Conservation (phyloP, 345 rosid species). For the Lenwebbia sp. region DNA sequence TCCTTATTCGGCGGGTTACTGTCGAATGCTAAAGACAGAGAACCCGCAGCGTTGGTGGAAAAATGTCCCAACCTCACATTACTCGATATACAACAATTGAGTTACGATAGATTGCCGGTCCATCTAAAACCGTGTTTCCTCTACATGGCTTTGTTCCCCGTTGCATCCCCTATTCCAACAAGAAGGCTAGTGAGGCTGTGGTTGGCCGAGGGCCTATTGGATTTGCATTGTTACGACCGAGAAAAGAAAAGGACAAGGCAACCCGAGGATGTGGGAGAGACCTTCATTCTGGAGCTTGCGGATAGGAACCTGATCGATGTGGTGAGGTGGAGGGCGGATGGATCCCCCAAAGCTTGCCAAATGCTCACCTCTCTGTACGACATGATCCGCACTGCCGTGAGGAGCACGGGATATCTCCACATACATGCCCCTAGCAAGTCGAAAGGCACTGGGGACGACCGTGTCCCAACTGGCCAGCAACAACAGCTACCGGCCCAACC, state of each 20-base stretch:
- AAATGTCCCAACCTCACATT: background rate
- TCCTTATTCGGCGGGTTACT: background rate
- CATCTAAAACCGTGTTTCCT: conserved; percentile 9
- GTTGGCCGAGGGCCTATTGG: conserved; percentile 11
- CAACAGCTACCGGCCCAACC: background rate
- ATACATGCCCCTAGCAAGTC: background rate
- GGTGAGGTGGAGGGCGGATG: conserved; percentile 2
- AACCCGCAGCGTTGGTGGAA: background rate
- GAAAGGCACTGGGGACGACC: rapidly evolving
- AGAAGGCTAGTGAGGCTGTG: conserved; percentile 14
- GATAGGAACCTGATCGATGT: conserved; percentile 5
- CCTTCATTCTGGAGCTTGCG: conserved; percentile 1
- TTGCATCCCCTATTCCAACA: background rate
- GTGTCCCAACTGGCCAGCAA: background rate
- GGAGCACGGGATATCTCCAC: background rate
- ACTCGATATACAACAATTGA: background rate
- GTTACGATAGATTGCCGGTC: background rate
- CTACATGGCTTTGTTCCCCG: conserved; percentile 10
- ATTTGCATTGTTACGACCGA: background rate
- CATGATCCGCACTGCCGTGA: background rate
- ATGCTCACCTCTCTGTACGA: conserved; percentile 1
- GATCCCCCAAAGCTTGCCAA: conserved; percentile 4
- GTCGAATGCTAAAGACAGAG: background rate
- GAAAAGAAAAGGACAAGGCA: background rate
- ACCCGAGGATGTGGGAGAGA: background rate